phyloP scores from a whole-genome alignment of 352 stramenopile species.

The Aphanomyces euteiches region DNA sequence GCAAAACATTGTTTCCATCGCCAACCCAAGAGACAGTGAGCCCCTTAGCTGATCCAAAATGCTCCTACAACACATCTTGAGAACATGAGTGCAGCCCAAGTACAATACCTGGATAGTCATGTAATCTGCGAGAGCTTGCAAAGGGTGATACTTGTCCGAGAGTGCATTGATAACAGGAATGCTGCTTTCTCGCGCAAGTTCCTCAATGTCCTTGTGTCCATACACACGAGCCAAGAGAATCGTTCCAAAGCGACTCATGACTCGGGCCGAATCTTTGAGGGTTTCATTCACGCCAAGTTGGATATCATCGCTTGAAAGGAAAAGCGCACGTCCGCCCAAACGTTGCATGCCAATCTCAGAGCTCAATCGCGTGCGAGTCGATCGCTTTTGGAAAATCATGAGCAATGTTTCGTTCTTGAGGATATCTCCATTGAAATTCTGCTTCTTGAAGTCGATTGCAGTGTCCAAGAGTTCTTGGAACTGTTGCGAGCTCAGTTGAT shows the following conservation, averaged over 20 bases:
- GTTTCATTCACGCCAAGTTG: constrained; percentile 98
- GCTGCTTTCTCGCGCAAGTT: constrained; percentile 86
- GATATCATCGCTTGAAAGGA: constrained; percentile 96
- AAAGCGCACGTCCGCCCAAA: constrained; percentile 94
- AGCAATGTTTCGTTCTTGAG: constrained; percentile 70
- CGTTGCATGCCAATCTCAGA: constrained; percentile 96
- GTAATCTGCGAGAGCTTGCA: constrained; percentile 97
- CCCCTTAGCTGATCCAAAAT: constrained; percentile 81
- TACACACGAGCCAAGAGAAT: constrained; percentile 96
- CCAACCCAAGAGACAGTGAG: constrained; percentile 97
- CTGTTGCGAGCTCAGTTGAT: constrained; percentile 20
- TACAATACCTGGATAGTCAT: constrained; percentile 90
- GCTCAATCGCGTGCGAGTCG: constrained; percentile 89
- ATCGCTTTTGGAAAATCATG: constrained; percentile 95
- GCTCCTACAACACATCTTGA: constrained; percentile 44
- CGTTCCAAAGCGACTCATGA: constrained; percentile 93
- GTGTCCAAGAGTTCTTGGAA: constrained; percentile 27
- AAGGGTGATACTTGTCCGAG: constrained; percentile 96
- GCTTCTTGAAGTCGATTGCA: constrained; percentile 29
- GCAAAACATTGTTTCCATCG: constrained; percentile 97
- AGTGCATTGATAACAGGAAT: constrained; percentile 98
- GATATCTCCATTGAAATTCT: constrained; percentile 25
- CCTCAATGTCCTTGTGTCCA: constrained; percentile 82
- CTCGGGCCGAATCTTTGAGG: constrained; percentile 85
- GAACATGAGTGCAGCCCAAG: background rate